Evolutionary conservation across 2,329 filamentous ascomycete species (phyloP).

Genomic region (Escovopsis sp.): DNA sequence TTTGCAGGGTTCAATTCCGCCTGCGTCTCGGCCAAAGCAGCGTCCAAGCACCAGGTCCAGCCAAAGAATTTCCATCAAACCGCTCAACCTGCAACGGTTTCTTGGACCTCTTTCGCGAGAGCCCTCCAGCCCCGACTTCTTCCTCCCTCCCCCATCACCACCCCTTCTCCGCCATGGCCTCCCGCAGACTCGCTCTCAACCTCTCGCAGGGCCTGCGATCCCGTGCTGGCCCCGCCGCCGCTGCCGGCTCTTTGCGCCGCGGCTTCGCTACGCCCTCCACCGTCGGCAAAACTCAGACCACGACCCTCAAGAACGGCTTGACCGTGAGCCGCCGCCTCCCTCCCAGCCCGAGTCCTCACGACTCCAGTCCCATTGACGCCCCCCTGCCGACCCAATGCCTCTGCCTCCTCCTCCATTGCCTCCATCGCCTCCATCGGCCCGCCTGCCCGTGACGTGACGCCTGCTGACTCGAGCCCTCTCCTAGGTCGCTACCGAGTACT

Average conservation of each 20-base stretch:
- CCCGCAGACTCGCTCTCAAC: constrained; percentile 91
- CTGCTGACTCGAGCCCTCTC: constrained; percentile 12
- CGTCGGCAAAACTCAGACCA: constrained; percentile 81
- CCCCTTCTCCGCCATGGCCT: constrained; percentile 58
- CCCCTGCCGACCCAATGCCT: constrained; percentile 9
- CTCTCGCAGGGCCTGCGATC: constrained; percentile 80
- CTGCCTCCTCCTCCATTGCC: too few relatives aligned
- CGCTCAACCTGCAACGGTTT: constrained; percentile 37
- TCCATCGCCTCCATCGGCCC: constrained; percentile 22
- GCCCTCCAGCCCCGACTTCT: too few relatives aligned
- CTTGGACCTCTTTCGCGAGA: constrained; percentile 25
- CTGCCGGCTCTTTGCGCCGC: constrained; percentile 64
- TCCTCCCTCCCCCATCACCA: too few relatives aligned
- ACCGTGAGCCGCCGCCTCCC: constrained; percentile 54
- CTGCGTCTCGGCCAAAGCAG: too few relatives aligned
- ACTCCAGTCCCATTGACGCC: too few relatives aligned
- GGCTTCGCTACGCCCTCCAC: constrained; percentile 78
- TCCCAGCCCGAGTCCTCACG: too few relatives aligned
- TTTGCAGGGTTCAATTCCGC: constrained; percentile 17
- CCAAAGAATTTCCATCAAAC: constrained; percentile 39
- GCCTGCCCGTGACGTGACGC: background rate
- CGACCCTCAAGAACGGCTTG: constrained; percentile 92
- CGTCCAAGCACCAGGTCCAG: too few relatives aligned
- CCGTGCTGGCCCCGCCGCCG: constrained; percentile 70
- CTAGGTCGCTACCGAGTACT: constrained; percentile 95